Percentiles rank a stretch among this genome's conserved stretches.
phyloP scores from a whole-genome alignment of 73 alveolate species.

The Breviolum minutum region DNA sequence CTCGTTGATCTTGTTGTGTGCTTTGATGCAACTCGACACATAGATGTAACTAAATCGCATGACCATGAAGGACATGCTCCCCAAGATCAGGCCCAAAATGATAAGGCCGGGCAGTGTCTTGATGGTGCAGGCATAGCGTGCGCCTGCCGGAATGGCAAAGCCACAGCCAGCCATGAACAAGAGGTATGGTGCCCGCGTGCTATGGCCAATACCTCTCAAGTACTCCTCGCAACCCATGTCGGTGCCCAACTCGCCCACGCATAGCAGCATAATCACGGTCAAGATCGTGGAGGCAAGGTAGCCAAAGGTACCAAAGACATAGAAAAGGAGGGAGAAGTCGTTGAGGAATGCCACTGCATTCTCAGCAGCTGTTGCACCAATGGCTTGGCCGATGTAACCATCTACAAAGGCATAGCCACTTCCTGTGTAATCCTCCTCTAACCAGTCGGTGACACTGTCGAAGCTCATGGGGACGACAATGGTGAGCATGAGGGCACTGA shows the following conservation, averaged over 20 bases:
- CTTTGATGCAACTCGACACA: constrained; percentile 2
- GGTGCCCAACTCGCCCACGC: constrained; percentile 39
- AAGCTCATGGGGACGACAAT: constrained; percentile 53
- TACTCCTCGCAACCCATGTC: constrained; percentile 57
- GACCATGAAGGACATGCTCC: not conserved
- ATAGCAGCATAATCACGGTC: constrained; percentile 44
- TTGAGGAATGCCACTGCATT: not conserved
- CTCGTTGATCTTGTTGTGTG: constrained; percentile 16
- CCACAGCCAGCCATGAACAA: constrained; percentile 40
- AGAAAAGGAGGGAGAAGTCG: constrained; percentile 51
- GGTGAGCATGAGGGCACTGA: constrained; percentile 80
- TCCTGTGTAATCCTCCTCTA: constrained; percentile 57
- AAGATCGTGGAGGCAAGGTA: constrained; percentile 40
- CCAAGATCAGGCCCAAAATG: not conserved
- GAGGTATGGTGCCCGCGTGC: constrained; percentile 41
- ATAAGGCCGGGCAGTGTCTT: constrained; percentile 69
- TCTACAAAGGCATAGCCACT: constrained; percentile 42
- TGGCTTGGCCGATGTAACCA: constrained; percentile 15
- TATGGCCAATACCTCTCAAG: constrained; percentile 32
- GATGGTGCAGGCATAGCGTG: constrained; percentile 1
- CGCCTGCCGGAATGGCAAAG: constrained; percentile 46
- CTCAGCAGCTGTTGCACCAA: not conserved
- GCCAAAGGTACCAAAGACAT: constrained; percentile 48
- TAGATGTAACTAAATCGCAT: not conserved
- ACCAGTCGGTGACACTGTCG: constrained; percentile 43